phyloP scores from a whole-genome alignment of 78 protist genomes.

The Creolimax fragrantissima region DNA sequence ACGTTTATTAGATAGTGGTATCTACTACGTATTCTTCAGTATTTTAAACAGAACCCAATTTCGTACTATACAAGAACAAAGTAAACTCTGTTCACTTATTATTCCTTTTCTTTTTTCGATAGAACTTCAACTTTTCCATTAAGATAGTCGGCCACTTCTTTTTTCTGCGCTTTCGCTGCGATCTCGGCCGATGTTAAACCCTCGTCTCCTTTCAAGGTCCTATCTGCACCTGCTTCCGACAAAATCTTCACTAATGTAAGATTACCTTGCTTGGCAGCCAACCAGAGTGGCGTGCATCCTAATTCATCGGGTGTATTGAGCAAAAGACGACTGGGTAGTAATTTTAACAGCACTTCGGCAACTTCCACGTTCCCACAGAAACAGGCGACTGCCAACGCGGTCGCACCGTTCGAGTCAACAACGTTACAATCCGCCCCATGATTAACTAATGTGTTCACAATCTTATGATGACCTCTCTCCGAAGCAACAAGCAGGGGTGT shows the following conservation, averaged over 20 bases:
- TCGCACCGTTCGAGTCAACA: neutral
- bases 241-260: neutral
- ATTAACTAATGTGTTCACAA: neutral
- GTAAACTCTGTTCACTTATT: too few species aligned
- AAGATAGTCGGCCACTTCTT: too few species aligned
- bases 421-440: neutral
- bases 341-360: neutral
- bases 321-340: neutral
- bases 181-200: too few species aligned
- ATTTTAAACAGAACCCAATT: too few species aligned
- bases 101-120: too few species aligned
- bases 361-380: neutral
- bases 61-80: too few species aligned
- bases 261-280: neutral
- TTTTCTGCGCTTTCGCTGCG: too few species aligned
- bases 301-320: neutral
- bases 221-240: neutral
- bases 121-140: too few species aligned
- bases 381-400: neutral
- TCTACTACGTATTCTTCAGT: too few species aligned
- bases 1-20: too few species aligned
- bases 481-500: neutral
- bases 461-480: neutral
- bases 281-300: neutral
- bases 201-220: too few species aligned